phyloP scores from a whole-genome alignment of 164 flowering plant genomes.

The Buxus sempervirens region DNA sequence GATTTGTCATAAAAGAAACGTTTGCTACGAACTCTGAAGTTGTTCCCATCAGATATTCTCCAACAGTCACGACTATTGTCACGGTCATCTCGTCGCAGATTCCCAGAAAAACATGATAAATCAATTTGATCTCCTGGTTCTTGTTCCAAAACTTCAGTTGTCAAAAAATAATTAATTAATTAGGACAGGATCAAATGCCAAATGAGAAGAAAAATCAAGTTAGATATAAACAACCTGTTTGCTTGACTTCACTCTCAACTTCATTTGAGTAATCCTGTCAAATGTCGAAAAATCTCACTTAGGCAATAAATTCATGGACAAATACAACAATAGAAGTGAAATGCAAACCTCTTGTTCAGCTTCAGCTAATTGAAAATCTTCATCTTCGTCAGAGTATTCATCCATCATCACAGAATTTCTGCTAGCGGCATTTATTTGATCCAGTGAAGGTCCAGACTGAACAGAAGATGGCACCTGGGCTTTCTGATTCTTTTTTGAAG shows the following conservation, averaged over 20 bases:
- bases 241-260: constrained; percentile 48
- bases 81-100: constrained; percentile 65
- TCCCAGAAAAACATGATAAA: constrained; percentile 80
- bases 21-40: constrained; percentile 93
- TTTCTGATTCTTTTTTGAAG: constrained; percentile 52
- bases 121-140: constrained; percentile 64
- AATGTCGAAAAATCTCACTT: constrained; percentile 9
- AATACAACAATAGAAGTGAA: background rate
- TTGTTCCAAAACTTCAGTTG: constrained; percentile 55
- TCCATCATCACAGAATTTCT: constrained; percentile 77
- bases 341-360: constrained; percentile 69
- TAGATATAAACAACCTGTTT: constrained; percentile 44
- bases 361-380: constrained; percentile 73
- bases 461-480: constrained; percentile 36
- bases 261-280: constrained; percentile 45
- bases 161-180: too few relatives aligned
- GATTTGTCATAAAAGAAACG: constrained; percentile 70
- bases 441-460: constrained; percentile 42
- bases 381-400: constrained; percentile 95
- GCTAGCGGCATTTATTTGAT: constrained; percentile 53
- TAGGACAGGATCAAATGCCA: background rate
- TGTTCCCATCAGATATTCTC: constrained; percentile 88
- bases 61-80: constrained; percentile 90
- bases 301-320: constrained; percentile 4
- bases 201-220: background rate